phyloP scores from a whole-genome alignment of 179 eudicot species.

The Spergularia azorica region DNA sequence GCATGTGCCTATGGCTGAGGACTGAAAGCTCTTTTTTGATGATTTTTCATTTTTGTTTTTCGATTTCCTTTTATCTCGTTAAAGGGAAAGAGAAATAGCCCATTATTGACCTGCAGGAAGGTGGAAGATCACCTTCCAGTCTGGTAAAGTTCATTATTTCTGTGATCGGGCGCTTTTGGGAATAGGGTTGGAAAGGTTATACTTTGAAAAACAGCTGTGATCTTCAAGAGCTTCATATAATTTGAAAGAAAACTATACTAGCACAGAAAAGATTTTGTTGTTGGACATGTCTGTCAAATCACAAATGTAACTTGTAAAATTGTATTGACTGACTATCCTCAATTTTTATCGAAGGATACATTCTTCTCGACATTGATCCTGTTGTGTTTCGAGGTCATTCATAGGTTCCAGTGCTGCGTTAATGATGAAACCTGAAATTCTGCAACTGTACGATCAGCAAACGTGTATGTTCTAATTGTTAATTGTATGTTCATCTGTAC shows the following conservation, averaged over 20 bases:
- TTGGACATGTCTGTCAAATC: conserved; percentile 18
- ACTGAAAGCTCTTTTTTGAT: conserved; percentile 29
- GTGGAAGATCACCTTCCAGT: conserved; percentile 67
- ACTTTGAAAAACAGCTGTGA: conserved; percentile 5
- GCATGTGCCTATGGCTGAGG: conserved; percentile 36
- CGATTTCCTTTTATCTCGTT: conserved; percentile 21
- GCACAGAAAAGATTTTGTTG: conserved; percentile 16
- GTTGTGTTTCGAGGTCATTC: neutral
- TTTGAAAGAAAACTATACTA: conserved; percentile 3
- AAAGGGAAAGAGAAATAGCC: conserved; percentile 40
- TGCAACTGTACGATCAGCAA: neutral
- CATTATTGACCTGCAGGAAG: conserved; percentile 31
- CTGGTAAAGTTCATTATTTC: conserved; percentile 30
- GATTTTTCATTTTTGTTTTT: conserved; percentile 16
- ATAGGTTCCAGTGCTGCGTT: neutral
- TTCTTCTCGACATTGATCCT: conserved; percentile 19
- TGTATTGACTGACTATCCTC: conserved; percentile 49
- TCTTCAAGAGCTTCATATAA: conserved; percentile 14
- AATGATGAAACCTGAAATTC: neutral
- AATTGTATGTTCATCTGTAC: too few species aligned
- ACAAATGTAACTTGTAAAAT: conserved; percentile 32
- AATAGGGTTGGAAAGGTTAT: conserved; percentile 12
- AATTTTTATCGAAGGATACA: conserved; percentile 45
- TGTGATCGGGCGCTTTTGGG: conserved; percentile 23
- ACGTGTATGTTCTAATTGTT: neutral